Conservation (phyloP, 164 flowering plant species). For the Stephania yunnanensis region DNA sequence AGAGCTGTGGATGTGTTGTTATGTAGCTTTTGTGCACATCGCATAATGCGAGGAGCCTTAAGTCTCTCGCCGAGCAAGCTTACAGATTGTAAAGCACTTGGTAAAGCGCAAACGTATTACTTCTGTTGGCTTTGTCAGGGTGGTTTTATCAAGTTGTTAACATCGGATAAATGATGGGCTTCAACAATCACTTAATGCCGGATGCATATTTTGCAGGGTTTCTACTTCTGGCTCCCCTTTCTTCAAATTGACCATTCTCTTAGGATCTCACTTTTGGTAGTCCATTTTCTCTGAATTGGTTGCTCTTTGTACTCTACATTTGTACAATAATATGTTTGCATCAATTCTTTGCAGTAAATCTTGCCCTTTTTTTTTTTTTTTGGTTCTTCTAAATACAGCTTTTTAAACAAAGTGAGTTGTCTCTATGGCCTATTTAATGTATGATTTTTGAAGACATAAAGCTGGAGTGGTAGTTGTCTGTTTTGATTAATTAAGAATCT, state of each 20-base stretch:
- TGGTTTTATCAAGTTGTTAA: neutral
- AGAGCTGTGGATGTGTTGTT: slow-evolving; percentile 55
- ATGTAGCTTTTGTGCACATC: slow-evolving; percentile 28
- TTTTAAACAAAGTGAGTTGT: too few species aligned
- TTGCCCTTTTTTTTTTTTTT: neutral
- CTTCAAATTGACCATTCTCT: neutral
- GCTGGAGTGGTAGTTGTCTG: neutral
- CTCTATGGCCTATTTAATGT: neutral
- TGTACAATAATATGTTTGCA: neutral
- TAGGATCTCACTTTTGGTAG: neutral
- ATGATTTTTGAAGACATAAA: neutral
- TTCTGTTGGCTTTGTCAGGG: neutral
- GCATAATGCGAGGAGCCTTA: neutral
- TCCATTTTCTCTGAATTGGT: slow-evolving; percentile 1
- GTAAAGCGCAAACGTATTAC: neutral
- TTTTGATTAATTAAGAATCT: too few species aligned
- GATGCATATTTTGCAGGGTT: neutral
- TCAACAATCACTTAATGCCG: neutral
- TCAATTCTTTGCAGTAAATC: neutral
- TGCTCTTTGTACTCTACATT: neutral
- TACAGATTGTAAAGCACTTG: neutral
- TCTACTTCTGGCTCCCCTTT: neutral
- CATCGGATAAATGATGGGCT: neutral
- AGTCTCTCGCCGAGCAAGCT: neutral
- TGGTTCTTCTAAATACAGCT: neutral